Percentiles rank a stretch among this genome's conserved stretches.
Evolutionary conservation across 1,284 basidiomycete species (phyloP).

Genomic region (Ustilago bromivora): DNA sequence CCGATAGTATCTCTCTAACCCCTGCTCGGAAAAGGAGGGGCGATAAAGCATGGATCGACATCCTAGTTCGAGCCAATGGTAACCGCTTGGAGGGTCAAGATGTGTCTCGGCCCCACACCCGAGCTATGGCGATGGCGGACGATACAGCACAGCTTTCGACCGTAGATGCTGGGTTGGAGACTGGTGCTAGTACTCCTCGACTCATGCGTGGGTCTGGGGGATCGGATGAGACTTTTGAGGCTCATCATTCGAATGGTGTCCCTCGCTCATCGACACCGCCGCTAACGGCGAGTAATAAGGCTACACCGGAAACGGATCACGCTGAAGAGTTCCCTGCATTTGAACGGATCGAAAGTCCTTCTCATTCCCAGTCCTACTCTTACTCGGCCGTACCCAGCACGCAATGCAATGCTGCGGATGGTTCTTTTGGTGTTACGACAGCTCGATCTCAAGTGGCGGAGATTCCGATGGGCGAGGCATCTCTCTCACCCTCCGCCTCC

Average conservation of each 20-base stretch:
- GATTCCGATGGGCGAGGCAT: conserved; percentile 21
- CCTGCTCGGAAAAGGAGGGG: conserved; percentile 12
- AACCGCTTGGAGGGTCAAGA: conserved; percentile 52
- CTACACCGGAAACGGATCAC: conserved; percentile 17
- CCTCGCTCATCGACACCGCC: conserved; percentile 42
- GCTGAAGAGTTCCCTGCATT: conserved; percentile 5
- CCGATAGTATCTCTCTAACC: conserved; percentile 12
- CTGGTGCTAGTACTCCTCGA: conserved; percentile 18
- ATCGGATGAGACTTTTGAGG: conserved; percentile 19
- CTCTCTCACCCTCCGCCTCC: background rate
- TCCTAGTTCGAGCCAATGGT: conserved; percentile 45
- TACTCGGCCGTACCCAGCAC: too few relatives aligned
- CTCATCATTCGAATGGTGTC: background rate
- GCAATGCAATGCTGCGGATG: background rate
- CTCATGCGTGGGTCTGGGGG: conserved; percentile 4
- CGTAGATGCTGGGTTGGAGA: background rate
- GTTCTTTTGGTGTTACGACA: conserved; percentile 1
- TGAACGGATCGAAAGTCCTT: background rate
- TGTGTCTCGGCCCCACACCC: conserved; percentile 5
- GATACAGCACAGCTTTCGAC: conserved; percentile 26
- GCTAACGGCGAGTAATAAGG: conserved; percentile 6
- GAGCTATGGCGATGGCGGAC: background rate
- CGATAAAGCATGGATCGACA: conserved; percentile 61
- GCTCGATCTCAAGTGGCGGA: background rate
- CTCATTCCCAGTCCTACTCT: background rate